Conservation (phyloP, 352 stramenopile species). For the Nothophytophthora sp. region DNA sequence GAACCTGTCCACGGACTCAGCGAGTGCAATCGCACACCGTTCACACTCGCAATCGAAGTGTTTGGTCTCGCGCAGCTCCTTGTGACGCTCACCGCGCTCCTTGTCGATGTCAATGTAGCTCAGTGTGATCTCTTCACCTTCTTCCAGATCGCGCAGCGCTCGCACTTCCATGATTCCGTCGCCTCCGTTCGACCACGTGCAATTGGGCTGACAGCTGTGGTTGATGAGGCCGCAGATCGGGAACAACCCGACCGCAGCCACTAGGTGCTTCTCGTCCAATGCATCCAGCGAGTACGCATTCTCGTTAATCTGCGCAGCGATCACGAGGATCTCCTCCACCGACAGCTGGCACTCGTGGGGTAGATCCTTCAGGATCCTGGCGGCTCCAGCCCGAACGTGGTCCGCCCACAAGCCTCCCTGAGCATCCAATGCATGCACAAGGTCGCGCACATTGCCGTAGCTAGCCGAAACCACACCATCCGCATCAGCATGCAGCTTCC, state of each 20-base stretch:
- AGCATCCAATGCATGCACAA: conserved; percentile 40
- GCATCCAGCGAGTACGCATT: conserved; percentile 52
- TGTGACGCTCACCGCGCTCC: conserved; percentile 29
- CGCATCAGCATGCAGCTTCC: conserved; percentile 18
- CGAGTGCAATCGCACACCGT: conserved; percentile 30
- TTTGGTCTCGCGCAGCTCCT: conserved; percentile 39
- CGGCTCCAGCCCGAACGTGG: conserved; percentile 31
- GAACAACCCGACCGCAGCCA: conserved; percentile 46
- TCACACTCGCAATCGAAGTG: conserved; percentile 54
- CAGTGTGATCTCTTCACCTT: conserved; percentile 45
- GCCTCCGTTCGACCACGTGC: conserved; percentile 48
- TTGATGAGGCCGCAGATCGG: conserved; percentile 46
- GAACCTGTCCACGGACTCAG: conserved; percentile 35
- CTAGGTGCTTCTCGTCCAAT: conserved; percentile 33
- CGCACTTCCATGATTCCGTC: conserved; percentile 35
- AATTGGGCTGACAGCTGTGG: conserved; percentile 51
- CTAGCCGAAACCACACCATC: conserved; percentile 17
- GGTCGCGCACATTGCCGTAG: conserved; percentile 37
- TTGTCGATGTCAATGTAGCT: conserved; percentile 57
- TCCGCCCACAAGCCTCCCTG: conserved; percentile 28
- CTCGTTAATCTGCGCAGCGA: conserved; percentile 56
- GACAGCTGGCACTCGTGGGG: conserved; percentile 34
- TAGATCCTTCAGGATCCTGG: conserved; percentile 33
- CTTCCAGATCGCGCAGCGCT: conserved; percentile 35
- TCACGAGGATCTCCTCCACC: conserved; percentile 41